Conservation (phyloP, 1,284 basidiomycete species). For the Sporisorium reilianum region DNA sequence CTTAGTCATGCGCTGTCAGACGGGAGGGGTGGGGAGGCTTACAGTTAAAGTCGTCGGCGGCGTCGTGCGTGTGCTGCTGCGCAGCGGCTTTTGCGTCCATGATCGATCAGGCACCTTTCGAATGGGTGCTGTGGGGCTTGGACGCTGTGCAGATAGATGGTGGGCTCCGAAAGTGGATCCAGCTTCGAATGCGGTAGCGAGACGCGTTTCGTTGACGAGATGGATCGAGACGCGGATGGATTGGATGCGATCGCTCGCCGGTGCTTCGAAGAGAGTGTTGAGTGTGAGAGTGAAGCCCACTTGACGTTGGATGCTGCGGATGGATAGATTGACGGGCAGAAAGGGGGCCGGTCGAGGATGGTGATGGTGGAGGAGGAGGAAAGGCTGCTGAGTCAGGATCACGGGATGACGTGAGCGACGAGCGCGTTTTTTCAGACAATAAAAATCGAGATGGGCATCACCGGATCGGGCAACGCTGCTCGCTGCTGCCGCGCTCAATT, state of each 20-base stretch:
- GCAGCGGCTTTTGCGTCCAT: slow-evolving; percentile 26
- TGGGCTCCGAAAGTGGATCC: background rate
- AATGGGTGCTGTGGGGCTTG: background rate
- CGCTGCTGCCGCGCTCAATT: background rate
- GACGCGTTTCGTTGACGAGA: slow-evolving; percentile 1
- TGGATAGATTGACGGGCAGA: background rate
- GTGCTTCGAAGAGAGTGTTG: background rate
- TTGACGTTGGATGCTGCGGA: background rate
- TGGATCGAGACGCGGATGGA: slow-evolving; percentile 11
- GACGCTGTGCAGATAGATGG: background rate
- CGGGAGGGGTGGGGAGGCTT: slow-evolving; percentile 4
- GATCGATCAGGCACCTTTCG: too few relatives aligned
- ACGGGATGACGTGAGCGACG: slow-evolving; percentile 8
- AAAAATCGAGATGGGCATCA: background rate
- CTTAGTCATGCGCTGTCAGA: slow-evolving; percentile 35
- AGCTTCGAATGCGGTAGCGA: background rate
- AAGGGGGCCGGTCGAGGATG: slow-evolving; percentile 3
- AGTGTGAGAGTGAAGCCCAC: background rate
- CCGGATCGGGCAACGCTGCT: background rate
- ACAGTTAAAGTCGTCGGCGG: slow-evolving; percentile 35
- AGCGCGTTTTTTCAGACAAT: slow-evolving; percentile 5
- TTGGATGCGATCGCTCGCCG: background rate
- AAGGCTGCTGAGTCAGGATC: slow-evolving; percentile 48
- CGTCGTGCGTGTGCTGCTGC: slow-evolving; percentile 26
- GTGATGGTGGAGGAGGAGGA: slow-evolving; percentile 23